Conservation (phyloP, 352 stramenopile genomes). For the Globisporangium polare region DNA sequence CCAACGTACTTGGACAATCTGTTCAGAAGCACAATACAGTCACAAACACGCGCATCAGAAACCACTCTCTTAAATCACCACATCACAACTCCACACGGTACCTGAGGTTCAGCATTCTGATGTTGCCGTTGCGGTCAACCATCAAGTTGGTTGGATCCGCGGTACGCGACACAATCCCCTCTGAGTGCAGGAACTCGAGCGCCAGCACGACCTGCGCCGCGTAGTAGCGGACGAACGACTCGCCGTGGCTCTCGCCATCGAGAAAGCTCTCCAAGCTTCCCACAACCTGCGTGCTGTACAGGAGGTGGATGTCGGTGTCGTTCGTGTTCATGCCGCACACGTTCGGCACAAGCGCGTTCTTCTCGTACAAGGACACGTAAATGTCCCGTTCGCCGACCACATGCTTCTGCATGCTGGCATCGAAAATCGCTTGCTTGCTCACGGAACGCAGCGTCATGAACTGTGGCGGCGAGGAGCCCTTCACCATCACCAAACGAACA, state of each 20-base stretch:
- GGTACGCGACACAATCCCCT: constrained; percentile 76
- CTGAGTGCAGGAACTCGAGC: constrained; percentile 78
- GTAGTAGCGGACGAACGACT: constrained; percentile 84
- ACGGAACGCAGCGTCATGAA: constrained; percentile 77
- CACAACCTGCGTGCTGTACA: constrained; percentile 81
- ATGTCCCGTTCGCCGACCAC: constrained; percentile 80
- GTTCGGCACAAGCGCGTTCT: constrained; percentile 68
- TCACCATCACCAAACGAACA: constrained; percentile 64
- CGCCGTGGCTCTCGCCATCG: constrained; percentile 55
- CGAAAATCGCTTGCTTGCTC: constrained; percentile 77
- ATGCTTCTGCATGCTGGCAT: constrained; percentile 82
- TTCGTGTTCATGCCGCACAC: constrained; percentile 69
- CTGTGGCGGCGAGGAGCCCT: constrained; percentile 38
- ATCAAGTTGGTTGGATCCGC: constrained; percentile 80
- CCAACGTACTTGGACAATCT: constrained; percentile 87
- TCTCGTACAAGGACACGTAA: constrained; percentile 75
- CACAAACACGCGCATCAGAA: neutral
- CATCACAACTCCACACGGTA: constrained; percentile 16
- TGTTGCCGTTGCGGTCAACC: constrained; percentile 75
- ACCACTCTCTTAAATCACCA: neutral
- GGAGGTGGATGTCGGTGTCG: constrained; percentile 79
- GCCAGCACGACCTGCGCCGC: constrained; percentile 79
- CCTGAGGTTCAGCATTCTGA: constrained; percentile 82
- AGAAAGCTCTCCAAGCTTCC: constrained; percentile 79
- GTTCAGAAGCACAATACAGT: neutral